A percentile compares a stretch with the other conserved stretches of the same genome.
These are phyloP conservation scores for Pseudomonodictys pantanalensis DNA, from an alignment of 495 filamentous ascomycete genomes.

Conservation along the genomic window DNA sequence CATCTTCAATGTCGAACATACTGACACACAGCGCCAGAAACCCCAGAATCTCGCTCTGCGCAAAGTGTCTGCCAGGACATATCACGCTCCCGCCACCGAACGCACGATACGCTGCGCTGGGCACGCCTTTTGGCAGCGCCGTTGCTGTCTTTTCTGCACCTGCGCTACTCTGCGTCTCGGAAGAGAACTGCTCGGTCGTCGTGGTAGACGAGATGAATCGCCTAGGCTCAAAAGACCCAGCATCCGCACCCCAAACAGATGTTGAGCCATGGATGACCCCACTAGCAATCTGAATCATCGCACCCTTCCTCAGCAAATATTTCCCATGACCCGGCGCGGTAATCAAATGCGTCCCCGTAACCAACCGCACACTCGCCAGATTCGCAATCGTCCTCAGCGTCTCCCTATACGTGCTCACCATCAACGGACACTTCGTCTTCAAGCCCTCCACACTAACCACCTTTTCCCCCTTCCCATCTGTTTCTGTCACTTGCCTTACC, in stretches of 20 bases:
- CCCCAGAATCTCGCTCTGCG: conserved; percentile 44
- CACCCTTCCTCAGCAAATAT: conserved; percentile 17
- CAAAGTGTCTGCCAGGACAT: conserved; percentile 52
- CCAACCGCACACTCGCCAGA: conserved; percentile 16
- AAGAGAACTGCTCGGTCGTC: conserved; percentile 6
- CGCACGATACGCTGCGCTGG: conserved; percentile 37
- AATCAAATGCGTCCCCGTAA: conserved; percentile 22
- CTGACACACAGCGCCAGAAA: conserved; percentile 45
- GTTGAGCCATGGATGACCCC: conserved; percentile 22
- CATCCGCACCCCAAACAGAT: conserved; percentile 22
- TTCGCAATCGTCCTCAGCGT: conserved; percentile 18
- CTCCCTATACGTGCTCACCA: conserved; percentile 25
- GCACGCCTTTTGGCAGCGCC: conserved; percentile 10
- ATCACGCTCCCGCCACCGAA: conserved; percentile 48
- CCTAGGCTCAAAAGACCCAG: conserved; percentile 11
- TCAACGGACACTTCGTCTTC: conserved; percentile 18
- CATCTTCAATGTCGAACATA: conserved; percentile 41
- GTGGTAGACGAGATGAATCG: conserved; percentile 20
- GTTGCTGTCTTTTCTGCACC: neutral
- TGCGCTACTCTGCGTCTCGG: neutral
- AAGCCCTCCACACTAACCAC: conserved; percentile 2
- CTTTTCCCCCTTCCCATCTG: neutral
- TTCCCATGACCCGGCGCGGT: neutral
- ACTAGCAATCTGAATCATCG: conserved; percentile 29
- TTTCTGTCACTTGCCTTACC: neutral